Conservation (phyloP, 139 green algal species). For the Closterium sp. region DNA sequence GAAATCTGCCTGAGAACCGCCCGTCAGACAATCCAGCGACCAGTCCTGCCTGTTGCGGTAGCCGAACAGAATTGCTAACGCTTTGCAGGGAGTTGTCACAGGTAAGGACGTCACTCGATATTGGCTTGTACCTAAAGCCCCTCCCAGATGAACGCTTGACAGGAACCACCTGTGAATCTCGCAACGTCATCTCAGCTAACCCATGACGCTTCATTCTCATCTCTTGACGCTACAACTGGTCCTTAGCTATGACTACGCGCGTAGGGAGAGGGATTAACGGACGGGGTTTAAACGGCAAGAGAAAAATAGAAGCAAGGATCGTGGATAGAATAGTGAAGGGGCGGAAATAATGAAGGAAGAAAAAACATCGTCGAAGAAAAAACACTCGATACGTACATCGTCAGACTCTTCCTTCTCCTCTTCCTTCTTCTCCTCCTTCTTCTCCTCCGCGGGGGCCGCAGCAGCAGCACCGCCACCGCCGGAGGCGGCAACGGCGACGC, state of each 20-base stretch:
- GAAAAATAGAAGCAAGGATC: neutral
- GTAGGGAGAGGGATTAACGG: neutral
- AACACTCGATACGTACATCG: constrained; percentile 21
- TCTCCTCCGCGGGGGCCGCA: constrained; percentile 20
- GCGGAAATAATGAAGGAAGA: neutral
- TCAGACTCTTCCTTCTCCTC: constrained; percentile 57
- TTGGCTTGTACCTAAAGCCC: neutral
- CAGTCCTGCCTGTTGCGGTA: too few relatives aligned
- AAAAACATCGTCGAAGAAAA: neutral
- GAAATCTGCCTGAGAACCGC: too few relatives aligned
- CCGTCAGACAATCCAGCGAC: too few relatives aligned
- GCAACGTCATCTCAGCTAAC: neutral
- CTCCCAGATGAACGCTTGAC: neutral
- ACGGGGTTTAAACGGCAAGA: neutral
- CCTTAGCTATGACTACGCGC: neutral
- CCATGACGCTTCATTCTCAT: neutral
- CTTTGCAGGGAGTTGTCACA: neutral
- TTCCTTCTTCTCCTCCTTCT: constrained; percentile 60
- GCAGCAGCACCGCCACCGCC: constrained; percentile 50
- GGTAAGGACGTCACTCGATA: neutral
- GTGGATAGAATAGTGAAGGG: neutral
- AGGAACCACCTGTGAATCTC: neutral
- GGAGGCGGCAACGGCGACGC: constrained; percentile 15
- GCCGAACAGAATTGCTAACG: neutral
- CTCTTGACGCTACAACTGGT: too few relatives aligned